These are phyloP conservation scores for Acacia acuminata DNA, from an alignment of 306 rosid species.

Conservation along the genomic window DNA sequence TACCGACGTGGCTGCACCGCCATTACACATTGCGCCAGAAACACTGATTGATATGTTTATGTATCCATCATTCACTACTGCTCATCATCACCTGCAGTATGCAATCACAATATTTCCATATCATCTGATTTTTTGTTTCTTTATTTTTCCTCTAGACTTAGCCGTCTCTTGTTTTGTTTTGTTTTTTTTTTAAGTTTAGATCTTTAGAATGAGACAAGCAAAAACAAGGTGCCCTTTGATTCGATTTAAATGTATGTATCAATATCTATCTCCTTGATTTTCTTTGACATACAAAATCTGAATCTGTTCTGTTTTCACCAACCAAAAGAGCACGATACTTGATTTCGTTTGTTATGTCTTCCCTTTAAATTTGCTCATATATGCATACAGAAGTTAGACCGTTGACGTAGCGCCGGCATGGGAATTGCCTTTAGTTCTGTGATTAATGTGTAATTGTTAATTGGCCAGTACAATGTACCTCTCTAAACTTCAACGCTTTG, in stretches of 20 bases:
- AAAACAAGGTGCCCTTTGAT: not conserved
- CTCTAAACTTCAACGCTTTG: not conserved
- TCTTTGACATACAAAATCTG: not conserved
- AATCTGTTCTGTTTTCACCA: not conserved
- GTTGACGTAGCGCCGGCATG: not conserved
- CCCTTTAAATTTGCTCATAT: not conserved
- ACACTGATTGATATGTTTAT: conserved; percentile 4
- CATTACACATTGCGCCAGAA: conserved; percentile 57
- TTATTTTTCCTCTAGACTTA: not conserved
- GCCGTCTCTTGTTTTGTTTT: no score
- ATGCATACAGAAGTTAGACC: not conserved
- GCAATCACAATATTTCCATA: not conserved
- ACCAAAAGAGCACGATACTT: not conserved
- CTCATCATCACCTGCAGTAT: not conserved
- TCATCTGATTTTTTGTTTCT: not conserved
- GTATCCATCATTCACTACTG: not conserved
- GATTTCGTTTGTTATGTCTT: not conserved
- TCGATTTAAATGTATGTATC: not conserved
- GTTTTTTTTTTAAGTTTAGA: not conserved
- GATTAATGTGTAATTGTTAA: not conserved
- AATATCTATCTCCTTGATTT: not conserved
- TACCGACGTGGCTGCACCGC: conserved; percentile 46
- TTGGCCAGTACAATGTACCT: not conserved
- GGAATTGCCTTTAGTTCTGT: not conserved
- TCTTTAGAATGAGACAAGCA: not conserved